Base-by-base conservation (phyloP, 352 stramenopile species). In the Globisporangium viniferum region DNA sequence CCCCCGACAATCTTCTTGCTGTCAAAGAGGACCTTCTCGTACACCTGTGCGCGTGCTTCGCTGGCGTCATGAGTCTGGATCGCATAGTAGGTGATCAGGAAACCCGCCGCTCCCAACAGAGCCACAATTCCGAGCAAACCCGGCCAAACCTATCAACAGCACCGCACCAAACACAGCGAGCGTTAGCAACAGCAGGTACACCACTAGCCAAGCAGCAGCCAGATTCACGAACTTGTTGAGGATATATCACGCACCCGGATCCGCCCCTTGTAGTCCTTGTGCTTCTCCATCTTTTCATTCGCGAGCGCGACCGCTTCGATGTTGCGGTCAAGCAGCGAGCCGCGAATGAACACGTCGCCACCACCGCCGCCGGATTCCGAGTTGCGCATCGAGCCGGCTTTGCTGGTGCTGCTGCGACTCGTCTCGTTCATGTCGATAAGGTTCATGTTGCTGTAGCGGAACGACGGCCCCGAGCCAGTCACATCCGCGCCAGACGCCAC, bases 141-240 rank as follows among this genome's bases (percentile, higher is more conserved):
- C 18, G 76, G 76, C 76, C 76, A 82, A 27, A 70, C 69, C 70
- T 75, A 27, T 61, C 31, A n/a, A 46, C n/a, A 54, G 15, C 53
- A 31, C 36, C 5, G 18, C 18, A 54, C 5, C 36, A 44, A 53
- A 59, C 18, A 5, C 20, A 62, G 12, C 20, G 5, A 33, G 4
- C 29, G 8, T 64, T 35, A 64, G 59, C 20, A 56, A 8, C 27
- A 58, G 15, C 14, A 58, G 2, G 5, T 35, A 36, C 20, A 15
- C 6, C 15, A 5, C 27, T 27, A n/a, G 15, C 3, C 41, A 39
- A 39, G n/a, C 53, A 39, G 20, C 12, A 39, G 20, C 12, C 29
- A 58, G 36, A 10, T 20, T 18, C 54, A 63, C 36, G 14, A 48
- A 9, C 20, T 41, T 49, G 14, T n/a, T 49, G 41, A 9, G 5